Evolutionary conservation across 192 early-diverging fungal species (phyloP).

Genomic region (Coemansia sp.): DNA sequence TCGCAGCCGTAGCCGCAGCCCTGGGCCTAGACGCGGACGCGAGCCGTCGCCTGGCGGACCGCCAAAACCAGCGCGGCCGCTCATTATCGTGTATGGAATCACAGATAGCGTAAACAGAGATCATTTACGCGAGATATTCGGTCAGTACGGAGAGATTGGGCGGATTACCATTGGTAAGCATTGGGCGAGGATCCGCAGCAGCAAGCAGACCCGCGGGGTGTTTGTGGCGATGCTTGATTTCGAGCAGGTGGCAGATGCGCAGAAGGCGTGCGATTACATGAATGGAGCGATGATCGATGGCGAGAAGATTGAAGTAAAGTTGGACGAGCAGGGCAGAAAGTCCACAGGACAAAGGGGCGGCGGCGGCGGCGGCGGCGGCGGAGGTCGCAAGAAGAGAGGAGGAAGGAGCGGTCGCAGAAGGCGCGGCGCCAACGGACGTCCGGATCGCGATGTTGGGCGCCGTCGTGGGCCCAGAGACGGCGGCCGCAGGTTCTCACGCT

Average conservation of each 20-base stretch:
- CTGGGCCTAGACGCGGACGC: conserved; percentile 8
- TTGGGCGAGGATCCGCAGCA: neutral
- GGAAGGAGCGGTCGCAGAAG: neutral
- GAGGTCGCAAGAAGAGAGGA: neutral
- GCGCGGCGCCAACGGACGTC: neutral
- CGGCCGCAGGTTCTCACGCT: conserved; percentile 12
- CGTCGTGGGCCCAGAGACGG: conserved; percentile 1
- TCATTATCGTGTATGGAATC: conserved; percentile 7
- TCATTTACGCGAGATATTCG: conserved; percentile 36
- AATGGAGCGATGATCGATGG: conserved; percentile 32
- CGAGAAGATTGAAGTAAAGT: conserved; percentile 4
- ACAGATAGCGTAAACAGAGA: conserved; percentile 3
- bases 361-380: neutral
- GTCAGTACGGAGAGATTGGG: conserved; percentile 16
- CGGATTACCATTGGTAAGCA: neutral
- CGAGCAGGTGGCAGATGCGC: conserved; percentile 2
- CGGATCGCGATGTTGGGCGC: neutral
- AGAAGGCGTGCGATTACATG: conserved; percentile 35
- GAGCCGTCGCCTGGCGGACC: neutral
- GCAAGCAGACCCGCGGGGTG: neutral
- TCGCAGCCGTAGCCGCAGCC: conserved; percentile 11
- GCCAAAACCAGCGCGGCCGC: neutral
- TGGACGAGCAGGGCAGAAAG: conserved; percentile 6
- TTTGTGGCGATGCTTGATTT: conserved; percentile 6
- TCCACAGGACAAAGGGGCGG: neutral